Evolutionary conservation across 805 yeast genomes (phyloP), one percentile per base, ranked within the genome.

Genomic region (Saccharomycopsis sp.): DNA sequence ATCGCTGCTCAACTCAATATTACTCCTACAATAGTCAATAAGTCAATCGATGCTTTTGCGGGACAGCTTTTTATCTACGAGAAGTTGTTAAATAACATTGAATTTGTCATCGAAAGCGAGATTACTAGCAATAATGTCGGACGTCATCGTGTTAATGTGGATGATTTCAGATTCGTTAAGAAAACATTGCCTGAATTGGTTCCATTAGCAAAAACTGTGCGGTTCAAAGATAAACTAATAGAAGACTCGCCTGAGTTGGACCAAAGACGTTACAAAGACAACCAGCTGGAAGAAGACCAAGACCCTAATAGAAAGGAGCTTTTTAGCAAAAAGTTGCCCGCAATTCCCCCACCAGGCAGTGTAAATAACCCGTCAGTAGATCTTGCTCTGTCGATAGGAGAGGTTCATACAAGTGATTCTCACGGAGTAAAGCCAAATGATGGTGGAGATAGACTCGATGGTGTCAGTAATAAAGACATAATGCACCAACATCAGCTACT

Each of bases 401-500:
- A 23, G 22, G 15, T 15, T 14, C 24, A 22, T 22, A 24, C 54
- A 19, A 42, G 23, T 41, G 38, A 5, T 3, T 15, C 53, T 1
- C 9, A 17, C 12, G 12, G 19, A 3, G 25, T 17, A 29, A 22
- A 12, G n/a, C 22, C 14, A n/a, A 23, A 19, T 35, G 14, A 8
- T 9, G 20, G 23, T 20, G 9, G 15, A 8, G 34, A 23, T 23
- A n/a, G 34, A 25, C 15, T 38, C 34, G 51, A 20, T 22, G 57
- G 53, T 24, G 29, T 41, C 20, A 57, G 75, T 0, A 76, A 75
- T 56, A 70, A 69, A 35, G 75, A 72, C 3, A 20, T 76, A 2
- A 73, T 75, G 35, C 66, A 68, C 9, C 73, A 72, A 56, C 79
- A 82, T 58, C 80, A 80, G 58, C 82, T 79, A 59, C 76, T 78